Percentiles rank a stretch among this genome's conserved stretches.
Conservation (phyloP, 257 asterid species). For the Cynanchum wilfordii region DNA sequence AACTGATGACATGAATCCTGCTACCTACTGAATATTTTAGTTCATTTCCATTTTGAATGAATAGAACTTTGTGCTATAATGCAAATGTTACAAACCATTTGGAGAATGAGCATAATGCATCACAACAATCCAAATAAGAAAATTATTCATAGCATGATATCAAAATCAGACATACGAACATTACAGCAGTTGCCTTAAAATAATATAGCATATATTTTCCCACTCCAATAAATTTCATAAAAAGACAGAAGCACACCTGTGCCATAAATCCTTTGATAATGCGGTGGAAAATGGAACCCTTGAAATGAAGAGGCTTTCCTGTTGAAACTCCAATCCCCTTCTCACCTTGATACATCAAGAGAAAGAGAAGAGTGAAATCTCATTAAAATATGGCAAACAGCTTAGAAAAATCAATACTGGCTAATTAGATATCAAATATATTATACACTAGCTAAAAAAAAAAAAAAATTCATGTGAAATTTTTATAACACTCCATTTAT, state of each 20-base stretch:
- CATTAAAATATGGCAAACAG: background rate
- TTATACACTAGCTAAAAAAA: background rate
- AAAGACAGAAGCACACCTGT: conserved; percentile 53
- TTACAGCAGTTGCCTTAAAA: background rate
- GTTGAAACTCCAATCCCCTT: conserved; percentile 77
- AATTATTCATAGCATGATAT: background rate
- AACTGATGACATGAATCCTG: background rate
- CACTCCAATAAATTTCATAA: background rate
- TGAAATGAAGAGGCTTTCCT: conserved; percentile 90
- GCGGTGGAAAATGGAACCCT: conserved; percentile 85
- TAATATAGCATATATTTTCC: background rate
- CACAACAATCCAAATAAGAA: background rate
- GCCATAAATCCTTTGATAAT: conserved; percentile 96
- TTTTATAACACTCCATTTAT: background rate
- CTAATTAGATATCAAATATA: background rate
- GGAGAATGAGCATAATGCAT: background rate
- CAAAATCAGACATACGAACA: background rate
- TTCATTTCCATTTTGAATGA: background rate
- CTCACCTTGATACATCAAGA: conserved; percentile 53
- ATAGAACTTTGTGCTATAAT: background rate
- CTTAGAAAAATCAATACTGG: background rate
- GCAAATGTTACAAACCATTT: background rate
- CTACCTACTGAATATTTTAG: background rate
- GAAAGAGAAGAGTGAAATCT: background rate
- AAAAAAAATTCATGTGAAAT: background rate